Evolutionary conservation across 805 yeast species (phyloP), one percentile per base, ranked within the genome.

Genomic region (Ogataea kodamae): DNA sequence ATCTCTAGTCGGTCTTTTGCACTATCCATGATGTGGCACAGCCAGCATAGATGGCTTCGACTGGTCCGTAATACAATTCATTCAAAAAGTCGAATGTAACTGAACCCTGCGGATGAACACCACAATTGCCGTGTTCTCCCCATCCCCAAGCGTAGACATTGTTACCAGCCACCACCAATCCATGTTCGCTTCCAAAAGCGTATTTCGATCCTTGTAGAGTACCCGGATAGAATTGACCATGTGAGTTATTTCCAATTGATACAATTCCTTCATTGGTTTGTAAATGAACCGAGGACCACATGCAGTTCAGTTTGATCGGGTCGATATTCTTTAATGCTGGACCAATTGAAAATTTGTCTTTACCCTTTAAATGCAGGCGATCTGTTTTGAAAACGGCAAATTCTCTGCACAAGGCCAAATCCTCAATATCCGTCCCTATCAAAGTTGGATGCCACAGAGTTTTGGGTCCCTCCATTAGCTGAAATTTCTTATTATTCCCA

Each of bases 121-220:
- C 95, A 60, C 97, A 90, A 54, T 90, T 90, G 0, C 98, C 98
- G 57, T 90, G 98, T 52, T 92, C 97, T 9, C 96, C 97, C 98
- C 98, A 90, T 1, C 98, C 98, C 97, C 97, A 92, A 2, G 89
- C 71, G 35, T 52, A 62, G 0, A 88, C 79, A 6, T 37, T 30
- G 23, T 57, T 46, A 10, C 53, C 43, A 1, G 27, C n/a, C 1
- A 47, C 32, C 5, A 57, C 47, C 11, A 88, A 48, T 0, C 92
- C 94, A 57, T 90, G 98, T 52, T 90, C 97, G 55, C 95, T 85
- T 0, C 98, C 98, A 5, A 75, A 68, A 1, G 67, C 64, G 33
- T 65, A 63, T 39, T 21, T 15, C 39, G 30, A 19, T 53, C 30
- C 16, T 3, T 2, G 3, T 14, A 12, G 10, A 20, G 16, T 4